These are phyloP conservation scores for Paragyromitra xinjiangensis DNA, from an alignment of 495 filamentous ascomycete species.

Conservation along the genomic window DNA sequence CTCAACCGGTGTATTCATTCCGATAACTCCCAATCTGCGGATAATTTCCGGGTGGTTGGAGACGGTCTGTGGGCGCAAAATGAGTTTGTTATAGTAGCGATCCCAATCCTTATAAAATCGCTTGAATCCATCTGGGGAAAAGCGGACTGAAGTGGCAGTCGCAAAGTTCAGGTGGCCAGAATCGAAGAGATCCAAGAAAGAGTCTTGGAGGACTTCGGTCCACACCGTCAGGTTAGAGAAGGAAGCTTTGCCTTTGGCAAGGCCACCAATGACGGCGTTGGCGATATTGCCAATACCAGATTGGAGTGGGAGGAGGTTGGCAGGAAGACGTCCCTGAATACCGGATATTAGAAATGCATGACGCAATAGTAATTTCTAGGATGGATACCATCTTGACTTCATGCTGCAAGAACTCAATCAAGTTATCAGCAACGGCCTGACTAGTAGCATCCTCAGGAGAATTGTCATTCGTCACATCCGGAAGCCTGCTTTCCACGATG, in stretches of 20 bases:
- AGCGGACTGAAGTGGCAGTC: conserved; percentile 88
- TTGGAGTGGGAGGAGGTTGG: conserved; percentile 82
- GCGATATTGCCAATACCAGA: conserved; percentile 94
- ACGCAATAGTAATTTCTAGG: background rate
- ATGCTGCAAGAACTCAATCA: conserved; percentile 82
- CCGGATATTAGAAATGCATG: conserved; percentile 61
- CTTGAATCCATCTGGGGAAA: conserved; percentile 90
- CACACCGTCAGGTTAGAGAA: conserved; percentile 90
- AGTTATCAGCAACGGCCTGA: conserved; percentile 75
- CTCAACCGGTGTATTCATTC: conserved; percentile 95
- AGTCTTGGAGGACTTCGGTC: conserved; percentile 94
- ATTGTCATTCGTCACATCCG: conserved; percentile 82
- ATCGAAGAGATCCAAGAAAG: conserved; percentile 94
- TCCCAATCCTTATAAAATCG: conserved; percentile 92
- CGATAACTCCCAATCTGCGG: conserved; percentile 83
- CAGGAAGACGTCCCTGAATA: conserved; percentile 76
- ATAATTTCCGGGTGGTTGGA: conserved; percentile 97
- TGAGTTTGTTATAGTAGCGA: conserved; percentile 79
- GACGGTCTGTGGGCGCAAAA: conserved; percentile 85
- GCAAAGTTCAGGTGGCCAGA: conserved; percentile 89
- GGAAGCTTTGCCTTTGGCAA: conserved; percentile 72
- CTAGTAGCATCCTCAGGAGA: conserved; percentile 76
- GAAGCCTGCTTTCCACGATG: conserved; percentile 84
- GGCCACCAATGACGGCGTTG: conserved; percentile 88
- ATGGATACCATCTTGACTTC: conserved; percentile 49